A percentile compares a stretch with the other conserved stretches of the same genome.
These are phyloP conservation scores for Xylaria sp. DNA, from an alignment of 495 filamentous ascomycete species.

Conservation along the genomic window DNA sequence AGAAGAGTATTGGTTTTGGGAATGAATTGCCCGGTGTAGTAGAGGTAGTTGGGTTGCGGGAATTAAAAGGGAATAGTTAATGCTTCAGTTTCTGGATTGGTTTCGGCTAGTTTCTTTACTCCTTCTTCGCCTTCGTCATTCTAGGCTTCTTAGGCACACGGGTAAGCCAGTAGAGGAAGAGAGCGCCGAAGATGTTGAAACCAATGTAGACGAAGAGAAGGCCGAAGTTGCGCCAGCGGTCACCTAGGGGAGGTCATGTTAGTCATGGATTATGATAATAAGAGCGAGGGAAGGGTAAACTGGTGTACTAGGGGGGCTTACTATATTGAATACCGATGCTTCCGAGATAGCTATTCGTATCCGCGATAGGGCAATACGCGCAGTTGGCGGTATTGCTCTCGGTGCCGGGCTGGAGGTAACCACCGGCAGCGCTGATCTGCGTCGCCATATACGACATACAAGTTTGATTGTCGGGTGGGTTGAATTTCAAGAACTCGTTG, in stretches of 20 bases:
- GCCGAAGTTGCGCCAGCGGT: slow-evolving; percentile 77
- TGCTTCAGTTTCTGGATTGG: not conserved
- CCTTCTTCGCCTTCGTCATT: slow-evolving; percentile 49
- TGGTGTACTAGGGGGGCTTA: slow-evolving; percentile 29
- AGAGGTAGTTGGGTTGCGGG: not conserved
- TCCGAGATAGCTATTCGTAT: slow-evolving; percentile 69
- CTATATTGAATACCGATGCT: slow-evolving; percentile 56
- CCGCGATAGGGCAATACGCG: slow-evolving; percentile 63
- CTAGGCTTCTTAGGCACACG: slow-evolving; percentile 73
- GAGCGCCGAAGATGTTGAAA: slow-evolving; percentile 78
- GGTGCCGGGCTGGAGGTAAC: slow-evolving; percentile 60
- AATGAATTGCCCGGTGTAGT: not conserved
- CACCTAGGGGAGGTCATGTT: slow-evolving; percentile 33
- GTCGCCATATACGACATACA: slow-evolving; percentile 64
- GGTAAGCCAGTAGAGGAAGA: slow-evolving; percentile 79
- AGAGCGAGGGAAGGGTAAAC: not conserved
- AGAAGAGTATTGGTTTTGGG: not conserved
- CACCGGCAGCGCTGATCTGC: slow-evolving; percentile 56
- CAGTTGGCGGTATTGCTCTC: slow-evolving; percentile 58
- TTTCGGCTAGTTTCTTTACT: slow-evolving; percentile 26
- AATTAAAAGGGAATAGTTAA: not conserved
- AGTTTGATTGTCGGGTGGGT: slow-evolving; percentile 57
- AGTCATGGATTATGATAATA: slow-evolving; percentile 17
- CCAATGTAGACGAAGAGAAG: slow-evolving; percentile 70
- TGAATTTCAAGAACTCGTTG: slow-evolving; percentile 66